phyloP scores from a whole-genome alignment of 208 protist species.

The Crithidia bombi region DNA sequence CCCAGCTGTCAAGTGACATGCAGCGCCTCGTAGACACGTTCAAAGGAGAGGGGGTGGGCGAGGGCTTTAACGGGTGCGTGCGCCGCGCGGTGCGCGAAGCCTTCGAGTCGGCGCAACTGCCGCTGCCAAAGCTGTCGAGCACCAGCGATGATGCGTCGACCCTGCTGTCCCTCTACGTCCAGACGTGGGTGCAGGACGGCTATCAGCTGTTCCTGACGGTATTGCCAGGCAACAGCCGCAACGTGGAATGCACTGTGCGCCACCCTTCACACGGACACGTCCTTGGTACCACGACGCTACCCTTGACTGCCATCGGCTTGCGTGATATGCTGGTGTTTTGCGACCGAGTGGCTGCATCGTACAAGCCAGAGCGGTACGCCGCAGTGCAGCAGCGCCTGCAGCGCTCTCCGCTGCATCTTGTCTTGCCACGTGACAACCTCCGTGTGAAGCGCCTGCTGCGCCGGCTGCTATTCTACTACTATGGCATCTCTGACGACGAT shows the following conservation, averaged over 20 bases:
- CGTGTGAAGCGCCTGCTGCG: constrained; percentile 56
- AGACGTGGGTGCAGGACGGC: constrained; percentile 18
- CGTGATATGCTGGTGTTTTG: constrained; percentile 25
- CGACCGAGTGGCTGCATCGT: constrained; percentile 8
- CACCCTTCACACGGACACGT: not conserved
- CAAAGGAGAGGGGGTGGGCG: constrained; percentile 58
- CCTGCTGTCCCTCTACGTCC: constrained; percentile 26
- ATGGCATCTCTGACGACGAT: constrained; percentile 47
- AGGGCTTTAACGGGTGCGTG: constrained; percentile 29
- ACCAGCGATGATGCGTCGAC: not conserved
- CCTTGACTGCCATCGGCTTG: constrained; percentile 17
- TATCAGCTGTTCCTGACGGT: constrained; percentile 14
- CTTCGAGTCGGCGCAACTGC: constrained; percentile 35
- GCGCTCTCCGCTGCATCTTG: constrained; percentile 48
- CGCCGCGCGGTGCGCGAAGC: constrained; percentile 55
- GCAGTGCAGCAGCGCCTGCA: constrained; percentile 16
- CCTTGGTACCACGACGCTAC: constrained; percentile 2
- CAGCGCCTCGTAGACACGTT: constrained; percentile 45
- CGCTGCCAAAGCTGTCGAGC: not conserved
- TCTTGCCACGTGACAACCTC: constrained; percentile 49
- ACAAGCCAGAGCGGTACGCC: constrained; percentile 15
- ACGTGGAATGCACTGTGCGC: constrained; percentile 17
- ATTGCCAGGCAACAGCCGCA: not conserved
- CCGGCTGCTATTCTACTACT: constrained; percentile 63
- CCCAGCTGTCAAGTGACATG: constrained; percentile 30